A percentile compares a stretch with the other conserved stretches of the same genome.
Conservation (phyloP, 2,329 filamentous ascomycete genomes). For the Berkeleyomyces basicola region DNA sequence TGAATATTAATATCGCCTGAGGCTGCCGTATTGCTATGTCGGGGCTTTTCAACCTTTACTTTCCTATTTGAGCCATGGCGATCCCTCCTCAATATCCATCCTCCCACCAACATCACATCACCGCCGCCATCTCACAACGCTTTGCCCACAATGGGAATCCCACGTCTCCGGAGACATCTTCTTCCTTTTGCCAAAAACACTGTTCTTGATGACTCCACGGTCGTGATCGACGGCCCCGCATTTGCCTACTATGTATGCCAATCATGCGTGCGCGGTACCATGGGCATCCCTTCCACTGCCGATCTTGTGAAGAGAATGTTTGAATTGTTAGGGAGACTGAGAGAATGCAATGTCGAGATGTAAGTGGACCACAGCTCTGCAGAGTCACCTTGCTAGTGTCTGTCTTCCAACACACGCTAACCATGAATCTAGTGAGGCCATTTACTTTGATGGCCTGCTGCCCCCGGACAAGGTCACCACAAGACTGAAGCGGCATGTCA, state of each 20-base stretch:
- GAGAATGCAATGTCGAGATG: constrained; percentile 41
- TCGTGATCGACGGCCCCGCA: constrained; percentile 61
- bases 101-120: neutral
- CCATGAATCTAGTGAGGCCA: constrained; percentile 34
- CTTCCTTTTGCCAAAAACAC: constrained; percentile 32
- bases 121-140: neutral
- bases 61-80: no score
- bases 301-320: constrained; percentile 42
- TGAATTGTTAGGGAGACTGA: constrained; percentile 45
- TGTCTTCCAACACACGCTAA: neutral
- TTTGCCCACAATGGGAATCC: constrained; percentile 37
- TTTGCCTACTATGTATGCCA: constrained; percentile 42
- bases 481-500: constrained; percentile 35
- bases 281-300: constrained; percentile 29
- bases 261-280: neutral
- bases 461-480: constrained; percentile 48
- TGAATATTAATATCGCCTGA: no score
- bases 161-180: constrained; percentile 35
- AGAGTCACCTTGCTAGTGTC: constrained; percentile 6
- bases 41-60: no score
- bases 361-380: constrained; percentile 23
- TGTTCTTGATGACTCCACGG: constrained; percentile 25
- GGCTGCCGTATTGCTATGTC: no score
- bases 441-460: constrained; percentile 77
- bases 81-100: neutral